Conservation (phyloP, 2,329 filamentous ascomycete species). For the Alternaria alternata region DNA sequence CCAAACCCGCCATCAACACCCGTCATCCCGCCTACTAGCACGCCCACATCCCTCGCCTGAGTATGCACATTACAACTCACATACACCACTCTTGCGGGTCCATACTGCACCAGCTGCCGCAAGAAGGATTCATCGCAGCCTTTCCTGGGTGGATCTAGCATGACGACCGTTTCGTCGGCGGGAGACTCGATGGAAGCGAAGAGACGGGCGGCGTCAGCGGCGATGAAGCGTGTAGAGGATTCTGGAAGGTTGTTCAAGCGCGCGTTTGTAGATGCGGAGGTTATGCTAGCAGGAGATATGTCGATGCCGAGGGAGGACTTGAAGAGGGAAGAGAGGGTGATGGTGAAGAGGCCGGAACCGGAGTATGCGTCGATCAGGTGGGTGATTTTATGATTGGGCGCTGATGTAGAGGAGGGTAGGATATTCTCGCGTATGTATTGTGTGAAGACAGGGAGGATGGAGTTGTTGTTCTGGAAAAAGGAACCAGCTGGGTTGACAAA, state of each 20-base stretch:
- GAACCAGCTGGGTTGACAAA: conserved; percentile 92
- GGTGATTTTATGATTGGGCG: conserved; percentile 61
- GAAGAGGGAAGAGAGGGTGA: conserved; percentile 87
- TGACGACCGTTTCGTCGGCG: conserved; percentile 84
- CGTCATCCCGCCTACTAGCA: conserved; percentile 76
- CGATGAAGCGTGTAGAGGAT: conserved; percentile 81
- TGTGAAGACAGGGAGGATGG: conserved; percentile 87
- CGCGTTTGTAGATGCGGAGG: conserved; percentile 81
- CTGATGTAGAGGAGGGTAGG: conserved; percentile 57
- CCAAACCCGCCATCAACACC: conserved; percentile 48
- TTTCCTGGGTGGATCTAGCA: conserved; percentile 96
- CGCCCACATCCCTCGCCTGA: conserved; percentile 90
- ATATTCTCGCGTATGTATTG: conserved; percentile 84
- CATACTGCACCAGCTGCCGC: conserved; percentile 78
- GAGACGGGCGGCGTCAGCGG: conserved; percentile 83
- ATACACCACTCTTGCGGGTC: conserved; percentile 83
- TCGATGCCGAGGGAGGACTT: conserved; percentile 85
- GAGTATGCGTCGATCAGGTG: conserved; percentile 98
- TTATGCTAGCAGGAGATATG: conserved; percentile 80
- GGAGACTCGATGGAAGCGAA: conserved; percentile 80
- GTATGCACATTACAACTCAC: conserved; percentile 99
- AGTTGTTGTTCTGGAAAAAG: conserved; percentile 99
- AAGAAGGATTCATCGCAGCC: conserved; percentile 90
- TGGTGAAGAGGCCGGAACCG: conserved; percentile 95
- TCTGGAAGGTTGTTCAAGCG: conserved; percentile 73